Evolutionary conservation across 192 early-diverging fungal genomes (phyloP).

Genomic region (Globomyces pollinis-pini): DNA sequence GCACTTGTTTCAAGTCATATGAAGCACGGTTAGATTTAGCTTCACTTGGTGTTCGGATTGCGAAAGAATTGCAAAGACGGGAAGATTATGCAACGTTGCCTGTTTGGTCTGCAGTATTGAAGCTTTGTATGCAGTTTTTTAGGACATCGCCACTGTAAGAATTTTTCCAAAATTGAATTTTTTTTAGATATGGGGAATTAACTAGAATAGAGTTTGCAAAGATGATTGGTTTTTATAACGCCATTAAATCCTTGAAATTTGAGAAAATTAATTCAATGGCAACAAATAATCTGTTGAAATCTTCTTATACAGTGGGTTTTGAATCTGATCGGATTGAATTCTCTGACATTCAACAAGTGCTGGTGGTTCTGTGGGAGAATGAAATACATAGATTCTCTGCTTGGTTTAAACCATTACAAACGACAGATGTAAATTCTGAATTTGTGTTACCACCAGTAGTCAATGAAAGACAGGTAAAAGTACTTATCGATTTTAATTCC

Average conservation of each 20-base stretch:
- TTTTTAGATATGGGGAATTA: constrained; percentile 16
- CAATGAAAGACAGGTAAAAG: constrained; percentile 44
- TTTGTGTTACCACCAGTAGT: constrained; percentile 13
- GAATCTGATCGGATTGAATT: constrained; percentile 16
- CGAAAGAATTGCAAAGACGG: constrained; percentile 60
- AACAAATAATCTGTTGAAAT: not conserved
- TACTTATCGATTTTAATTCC: too few species aligned
- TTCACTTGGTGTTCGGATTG: constrained; percentile 63
- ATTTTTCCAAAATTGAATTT: too few species aligned
- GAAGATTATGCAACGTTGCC: constrained; percentile 55
- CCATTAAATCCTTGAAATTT: constrained; percentile 22
- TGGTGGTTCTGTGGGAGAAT: constrained; percentile 80
- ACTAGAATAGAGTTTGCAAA: constrained; percentile 20
- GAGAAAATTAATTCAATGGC: constrained; percentile 12
- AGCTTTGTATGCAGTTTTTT: constrained; percentile 80
- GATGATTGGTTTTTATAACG: constrained; percentile 19
- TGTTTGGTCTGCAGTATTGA: constrained; percentile 57
- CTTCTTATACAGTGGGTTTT: not conserved
- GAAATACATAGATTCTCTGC: constrained; percentile 76
- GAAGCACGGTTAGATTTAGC: constrained; percentile 75
- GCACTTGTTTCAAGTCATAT: constrained; percentile 65
- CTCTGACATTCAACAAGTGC: constrained; percentile 43
- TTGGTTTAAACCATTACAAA: constrained; percentile 67
- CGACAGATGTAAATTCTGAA: constrained; percentile 35
- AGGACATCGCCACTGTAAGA: constrained; percentile 57